phyloP scores from a whole-genome alignment of 805 yeast genomes.

The Allodekkera sacchari region DNA sequence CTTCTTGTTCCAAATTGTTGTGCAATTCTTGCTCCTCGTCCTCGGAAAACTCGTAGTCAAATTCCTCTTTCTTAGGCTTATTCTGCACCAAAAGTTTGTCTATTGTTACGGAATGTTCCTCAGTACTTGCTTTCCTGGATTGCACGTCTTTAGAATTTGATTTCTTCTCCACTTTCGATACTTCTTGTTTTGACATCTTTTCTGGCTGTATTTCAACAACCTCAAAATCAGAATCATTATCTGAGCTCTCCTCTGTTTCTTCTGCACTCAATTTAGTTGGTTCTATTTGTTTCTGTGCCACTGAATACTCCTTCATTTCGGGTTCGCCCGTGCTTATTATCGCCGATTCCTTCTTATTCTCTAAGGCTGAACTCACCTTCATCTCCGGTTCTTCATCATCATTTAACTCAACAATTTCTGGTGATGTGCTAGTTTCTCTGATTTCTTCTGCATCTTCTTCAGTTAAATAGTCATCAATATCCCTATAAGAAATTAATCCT shows the following conservation, averaged over 20 bases:
- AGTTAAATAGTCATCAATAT: slow-evolving; percentile 29
- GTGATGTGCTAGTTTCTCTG: not conserved
- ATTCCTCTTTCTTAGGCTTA: slow-evolving; percentile 3
- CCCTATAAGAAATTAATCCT: slow-evolving; percentile 45
- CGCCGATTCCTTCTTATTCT: too few relatives aligned
- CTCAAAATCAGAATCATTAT: not conserved
- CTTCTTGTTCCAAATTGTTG: slow-evolving; percentile 60
- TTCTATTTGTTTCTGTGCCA: too few relatives aligned
- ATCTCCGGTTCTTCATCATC: not conserved
- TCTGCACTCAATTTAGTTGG: slow-evolving; percentile 6
- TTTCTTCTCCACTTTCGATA: slow-evolving; percentile 5
- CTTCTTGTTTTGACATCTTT: not conserved
- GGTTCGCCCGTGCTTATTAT: too few relatives aligned
- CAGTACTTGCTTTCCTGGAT: not conserved
- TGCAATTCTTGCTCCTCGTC: slow-evolving; percentile 67
- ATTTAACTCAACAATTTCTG: not conserved
- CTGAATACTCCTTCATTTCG: too few relatives aligned
- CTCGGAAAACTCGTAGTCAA: slow-evolving; percentile 63
- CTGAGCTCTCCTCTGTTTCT: slow-evolving; percentile 19
- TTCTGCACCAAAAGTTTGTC: slow-evolving; percentile 1
- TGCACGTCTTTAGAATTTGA: slow-evolving; percentile 10
- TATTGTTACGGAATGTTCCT: not conserved
- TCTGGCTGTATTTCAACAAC: slow-evolving; percentile 3
- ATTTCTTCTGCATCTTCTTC: slow-evolving; percentile 12
- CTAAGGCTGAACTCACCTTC: too few relatives aligned